Percentiles rank a stretch among this genome's conserved stretches.
Conservation (phyloP, 805 yeast species). For the Kurtzmaniella fragi region DNA sequence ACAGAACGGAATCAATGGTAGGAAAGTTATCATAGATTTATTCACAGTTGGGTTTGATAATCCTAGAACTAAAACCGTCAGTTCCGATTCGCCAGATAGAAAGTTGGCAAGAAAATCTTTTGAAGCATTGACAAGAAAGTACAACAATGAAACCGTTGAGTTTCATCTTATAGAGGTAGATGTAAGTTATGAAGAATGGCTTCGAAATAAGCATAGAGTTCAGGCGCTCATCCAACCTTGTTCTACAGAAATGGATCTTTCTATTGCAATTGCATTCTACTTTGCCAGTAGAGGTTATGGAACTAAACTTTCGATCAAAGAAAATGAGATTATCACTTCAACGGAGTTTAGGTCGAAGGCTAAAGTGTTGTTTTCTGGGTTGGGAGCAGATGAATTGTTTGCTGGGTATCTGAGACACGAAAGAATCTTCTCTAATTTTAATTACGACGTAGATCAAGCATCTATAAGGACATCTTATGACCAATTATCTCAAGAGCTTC, state of each 20-base stretch:
- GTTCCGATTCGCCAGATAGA: conserved; percentile 82
- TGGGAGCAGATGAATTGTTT: conserved; percentile 95
- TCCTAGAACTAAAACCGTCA: conserved; percentile 61
- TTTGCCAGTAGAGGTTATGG: conserved; percentile 68
- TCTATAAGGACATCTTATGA: conserved; percentile 19
- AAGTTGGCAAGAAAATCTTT: conserved; percentile 64
- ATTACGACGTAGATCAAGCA: conserved; percentile 12
- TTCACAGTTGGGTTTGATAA: conserved; percentile 91
- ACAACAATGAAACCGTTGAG: conserved; percentile 25
- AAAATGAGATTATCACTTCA: conserved; percentile 4
- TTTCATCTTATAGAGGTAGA: conserved; percentile 65
- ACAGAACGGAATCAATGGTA: conserved; percentile 2
- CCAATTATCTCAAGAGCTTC: conserved; percentile 54
- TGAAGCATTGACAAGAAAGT: conserved; percentile 41
- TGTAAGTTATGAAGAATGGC: conserved; percentile 66
- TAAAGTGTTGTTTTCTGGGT: conserved; percentile 78
- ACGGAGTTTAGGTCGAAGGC: conserved; percentile 45
- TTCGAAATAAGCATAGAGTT: conserved; percentile 47
- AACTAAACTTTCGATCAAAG: conserved; percentile 23
- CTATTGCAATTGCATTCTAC: conserved; percentile 92
- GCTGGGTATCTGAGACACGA: conserved; percentile 94
- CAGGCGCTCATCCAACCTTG: conserved; percentile 72
- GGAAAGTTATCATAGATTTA: conserved; percentile 50
- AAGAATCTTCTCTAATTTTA: conserved; percentile 34
- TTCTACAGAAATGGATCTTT: conserved; percentile 89